These are phyloP conservation scores for Candida sp. DNA, from an alignment of 1,139 yeast genomes.

Conservation along the genomic window DNA sequence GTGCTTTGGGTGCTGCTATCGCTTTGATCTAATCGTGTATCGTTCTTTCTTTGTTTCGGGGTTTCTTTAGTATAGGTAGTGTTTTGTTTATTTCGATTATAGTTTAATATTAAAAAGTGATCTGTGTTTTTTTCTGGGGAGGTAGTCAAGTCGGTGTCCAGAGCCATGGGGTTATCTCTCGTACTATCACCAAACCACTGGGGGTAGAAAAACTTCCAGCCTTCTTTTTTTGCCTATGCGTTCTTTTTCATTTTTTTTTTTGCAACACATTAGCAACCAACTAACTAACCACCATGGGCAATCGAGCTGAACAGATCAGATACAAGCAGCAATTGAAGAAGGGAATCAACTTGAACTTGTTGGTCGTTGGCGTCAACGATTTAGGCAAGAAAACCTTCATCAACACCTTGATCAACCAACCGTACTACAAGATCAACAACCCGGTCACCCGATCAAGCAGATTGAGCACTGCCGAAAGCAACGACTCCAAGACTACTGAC, in stretches of 20 bases:
- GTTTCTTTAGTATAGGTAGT: background rate
- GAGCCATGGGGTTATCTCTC: too few species aligned
- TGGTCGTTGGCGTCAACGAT: constrained; percentile 39
- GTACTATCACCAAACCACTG: too few species aligned
- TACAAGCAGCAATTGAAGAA: constrained; percentile 15
- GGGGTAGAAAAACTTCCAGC: background rate
- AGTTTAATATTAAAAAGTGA: background rate
- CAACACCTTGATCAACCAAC: constrained; percentile 31
- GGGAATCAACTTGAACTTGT: constrained; percentile 31
- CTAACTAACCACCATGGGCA: background rate
- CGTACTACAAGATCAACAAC: constrained; percentile 13
- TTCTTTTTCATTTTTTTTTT: background rate
- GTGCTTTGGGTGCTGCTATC: constrained; percentile 5
- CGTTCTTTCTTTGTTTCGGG: background rate
- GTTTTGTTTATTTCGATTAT: background rate
- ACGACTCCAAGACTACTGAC: background rate
- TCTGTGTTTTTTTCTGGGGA: background rate
- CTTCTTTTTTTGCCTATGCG: background rate
- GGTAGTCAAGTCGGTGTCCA: too few species aligned
- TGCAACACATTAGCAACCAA: background rate
- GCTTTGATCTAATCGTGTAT: constrained; percentile 5
- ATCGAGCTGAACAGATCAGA: constrained; percentile 10
- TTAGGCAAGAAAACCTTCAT: constrained; percentile 37
- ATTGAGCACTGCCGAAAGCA: background rate
- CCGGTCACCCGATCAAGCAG: background rate